Conservation (phyloP, 805 yeast species). For the Kodamaea hsintzibuensis region DNA sequence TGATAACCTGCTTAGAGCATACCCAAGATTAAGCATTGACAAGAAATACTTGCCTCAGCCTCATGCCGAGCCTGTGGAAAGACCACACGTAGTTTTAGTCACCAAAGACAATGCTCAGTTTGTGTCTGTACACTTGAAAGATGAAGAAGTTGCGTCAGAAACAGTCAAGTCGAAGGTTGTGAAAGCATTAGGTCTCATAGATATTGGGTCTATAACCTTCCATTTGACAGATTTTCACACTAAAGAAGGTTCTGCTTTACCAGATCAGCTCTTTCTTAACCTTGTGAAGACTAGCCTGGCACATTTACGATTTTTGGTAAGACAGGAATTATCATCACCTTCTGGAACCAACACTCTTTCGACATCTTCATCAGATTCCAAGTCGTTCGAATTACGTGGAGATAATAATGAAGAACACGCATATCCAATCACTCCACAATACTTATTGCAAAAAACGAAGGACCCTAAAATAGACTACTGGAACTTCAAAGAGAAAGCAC, state of each 20-base stretch:
- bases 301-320: slow-evolving; percentile 35
- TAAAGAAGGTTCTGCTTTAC: slow-evolving; percentile 55
- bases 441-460: slow-evolving; percentile 48
- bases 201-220: slow-evolving; percentile 36
- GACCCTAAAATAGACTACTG: slow-evolving; percentile 52
- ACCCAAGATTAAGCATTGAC: slow-evolving; percentile 16
- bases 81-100: slow-evolving; percentile 45
- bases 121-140: slow-evolving; percentile 43
- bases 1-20: not conserved
- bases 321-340: slow-evolving; percentile 35
- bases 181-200: slow-evolving; percentile 35
- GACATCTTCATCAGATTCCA: slow-evolving; percentile 55
- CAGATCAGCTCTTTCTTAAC: slow-evolving; percentile 46
- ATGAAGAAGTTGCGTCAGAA: slow-evolving; percentile 18
- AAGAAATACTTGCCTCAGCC: slow-evolving; percentile 26
- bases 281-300: slow-evolving; percentile 31
- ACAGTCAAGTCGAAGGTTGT: slow-evolving; percentile 43
- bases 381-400: slow-evolving; percentile 50
- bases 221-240: slow-evolving; percentile 72
- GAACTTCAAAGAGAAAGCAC: slow-evolving; percentile 49
- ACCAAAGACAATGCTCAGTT: slow-evolving; percentile 65
- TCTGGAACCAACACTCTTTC: slow-evolving; percentile 35
- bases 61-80: slow-evolving; percentile 1
- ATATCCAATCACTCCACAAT: slow-evolving; percentile 71
- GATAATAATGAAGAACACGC: slow-evolving; percentile 38